Evolutionary conservation across 257 asterid genomes (phyloP).

Genomic region (Solanum corneliomulleri): DNA sequence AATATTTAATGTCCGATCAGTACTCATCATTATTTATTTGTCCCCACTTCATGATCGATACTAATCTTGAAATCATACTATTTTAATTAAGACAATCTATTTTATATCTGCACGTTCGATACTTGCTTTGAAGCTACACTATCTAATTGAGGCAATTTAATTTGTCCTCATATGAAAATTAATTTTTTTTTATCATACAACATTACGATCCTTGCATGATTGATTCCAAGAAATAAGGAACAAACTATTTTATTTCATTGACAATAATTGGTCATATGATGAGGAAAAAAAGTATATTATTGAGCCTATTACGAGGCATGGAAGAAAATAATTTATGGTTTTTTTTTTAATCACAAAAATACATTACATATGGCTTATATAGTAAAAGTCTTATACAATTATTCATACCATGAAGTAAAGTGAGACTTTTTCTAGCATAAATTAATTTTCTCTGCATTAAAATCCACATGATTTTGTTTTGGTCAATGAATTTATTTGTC

Average conservation of each 20-base stretch:
- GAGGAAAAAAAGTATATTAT: too few relatives aligned
- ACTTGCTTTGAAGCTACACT: too few relatives aligned
- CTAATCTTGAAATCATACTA: too few relatives aligned
- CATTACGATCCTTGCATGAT: neutral
- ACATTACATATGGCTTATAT: neutral
- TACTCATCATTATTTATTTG: too few relatives aligned
- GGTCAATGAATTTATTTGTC: neutral
- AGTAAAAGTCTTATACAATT: neutral
- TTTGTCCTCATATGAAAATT: neutral
- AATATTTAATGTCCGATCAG: too few relatives aligned
- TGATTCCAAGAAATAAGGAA: neutral
- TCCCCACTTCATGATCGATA: too few relatives aligned
- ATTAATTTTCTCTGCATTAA: neutral
- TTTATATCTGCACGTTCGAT: too few relatives aligned
- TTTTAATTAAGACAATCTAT: too few relatives aligned
- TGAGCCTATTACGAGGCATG: neutral
- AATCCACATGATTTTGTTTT: neutral
- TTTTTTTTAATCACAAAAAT: neutral
- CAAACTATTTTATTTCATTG: neutral
- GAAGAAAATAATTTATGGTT: neutral
- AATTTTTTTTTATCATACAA: neutral
- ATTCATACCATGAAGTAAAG: neutral
- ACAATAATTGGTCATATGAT: neutral
- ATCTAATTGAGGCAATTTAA: too few relatives aligned
- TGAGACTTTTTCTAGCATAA: neutral